Evolutionary conservation across 1,284 basidiomycete species (phyloP), one percentile per base, ranked within the genome.

Genomic region (Marasmius sp.): DNA sequence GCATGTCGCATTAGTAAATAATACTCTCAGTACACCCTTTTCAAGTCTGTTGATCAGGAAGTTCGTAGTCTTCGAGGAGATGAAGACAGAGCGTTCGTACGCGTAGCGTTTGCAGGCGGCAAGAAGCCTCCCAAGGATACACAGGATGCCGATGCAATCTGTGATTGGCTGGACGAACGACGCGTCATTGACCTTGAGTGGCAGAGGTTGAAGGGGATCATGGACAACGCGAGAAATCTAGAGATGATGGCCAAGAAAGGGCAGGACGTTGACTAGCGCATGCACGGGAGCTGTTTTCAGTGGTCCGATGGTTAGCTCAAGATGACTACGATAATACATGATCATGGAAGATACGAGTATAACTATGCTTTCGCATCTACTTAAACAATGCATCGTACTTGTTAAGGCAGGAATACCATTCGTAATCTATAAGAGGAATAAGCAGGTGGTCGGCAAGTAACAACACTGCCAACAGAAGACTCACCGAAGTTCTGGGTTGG

Each of bases 391-490:
- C 75, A 67, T 92, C 89, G 68, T 90, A 92, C 71, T 81, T 82
- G 65, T 84, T 85, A 70, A 91, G 73, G 71, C 92, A 93, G 38
- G 91, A 93, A 76, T 93, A 93, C 86, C 89, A 86, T 66, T 90
- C 86, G 65, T 87, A 87, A 70, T 92, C 90, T 92, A 68, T 5
- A 56, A 36, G 14, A 43, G 49, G 8, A 57, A 41, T 55, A 8
- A 62, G 14, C 37, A 63, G 59, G 60, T 37, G 68, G 63, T 43
- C 37, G 41, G 47, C 16, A 16, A 48, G n/a, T 14, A n/a, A 8
- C 45, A 6, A 4, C 8, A 8, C 16, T n/a, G 45, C 9, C 57
- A 9, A 12, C 48, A 10, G n/a, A 49, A 52, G 11, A 67, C 81
- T 61, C 64, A 85, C 88, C 88, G 62, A 90, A 91, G 70, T 87